Evolutionary conservation across 768 basidiomycete genomes (phyloP).

Genomic region (Coprinellus micaceus): DNA sequence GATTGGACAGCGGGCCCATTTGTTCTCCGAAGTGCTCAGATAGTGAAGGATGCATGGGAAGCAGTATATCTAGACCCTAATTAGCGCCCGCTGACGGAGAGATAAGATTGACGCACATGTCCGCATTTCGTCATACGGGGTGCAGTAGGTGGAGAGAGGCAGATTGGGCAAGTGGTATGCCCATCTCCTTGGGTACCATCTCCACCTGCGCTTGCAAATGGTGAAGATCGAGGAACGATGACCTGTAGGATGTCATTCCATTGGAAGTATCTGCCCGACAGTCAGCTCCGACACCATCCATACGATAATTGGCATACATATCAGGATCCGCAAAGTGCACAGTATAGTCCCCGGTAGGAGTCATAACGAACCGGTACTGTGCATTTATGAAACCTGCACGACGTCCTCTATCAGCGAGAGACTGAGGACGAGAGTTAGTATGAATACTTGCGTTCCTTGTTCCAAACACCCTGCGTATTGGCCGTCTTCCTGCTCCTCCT

Average conservation of each 20-base stretch:
- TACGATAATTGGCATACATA: conserved; percentile 55
- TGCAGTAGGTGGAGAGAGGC: conserved; percentile 84
- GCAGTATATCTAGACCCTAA: conserved; percentile 72
- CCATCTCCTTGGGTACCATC: conserved; percentile 52
- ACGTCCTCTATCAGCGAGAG: conserved; percentile 6
- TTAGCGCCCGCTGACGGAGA: conserved; percentile 10
- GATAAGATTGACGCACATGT: conserved; percentile 64
- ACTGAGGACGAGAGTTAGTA: background rate
- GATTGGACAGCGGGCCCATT: conserved; percentile 93
- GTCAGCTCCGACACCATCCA: conserved; percentile 7
- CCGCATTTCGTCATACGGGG: conserved; percentile 97
- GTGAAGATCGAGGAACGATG: conserved; percentile 81
- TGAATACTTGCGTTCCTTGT: conserved; percentile 79
- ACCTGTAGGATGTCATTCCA: conserved; percentile 96
- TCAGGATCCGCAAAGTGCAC: conserved; percentile 97
- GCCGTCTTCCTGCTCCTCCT: conserved; percentile 73
- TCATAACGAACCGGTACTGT: conserved; percentile 94
- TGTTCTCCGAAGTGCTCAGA: conserved; percentile 77
- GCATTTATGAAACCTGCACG: conserved; percentile 88
- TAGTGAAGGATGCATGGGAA: conserved; percentile 93
- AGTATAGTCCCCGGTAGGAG: conserved; percentile 86
- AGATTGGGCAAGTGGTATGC: conserved; percentile 86
- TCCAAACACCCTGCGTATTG: conserved; percentile 67
- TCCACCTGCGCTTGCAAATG: conserved; percentile 53
- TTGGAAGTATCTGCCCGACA: conserved; percentile 73